Evolutionary conservation across 495 filamentous ascomycete species (phyloP).

Genomic region (Penicillium silybi): DNA sequence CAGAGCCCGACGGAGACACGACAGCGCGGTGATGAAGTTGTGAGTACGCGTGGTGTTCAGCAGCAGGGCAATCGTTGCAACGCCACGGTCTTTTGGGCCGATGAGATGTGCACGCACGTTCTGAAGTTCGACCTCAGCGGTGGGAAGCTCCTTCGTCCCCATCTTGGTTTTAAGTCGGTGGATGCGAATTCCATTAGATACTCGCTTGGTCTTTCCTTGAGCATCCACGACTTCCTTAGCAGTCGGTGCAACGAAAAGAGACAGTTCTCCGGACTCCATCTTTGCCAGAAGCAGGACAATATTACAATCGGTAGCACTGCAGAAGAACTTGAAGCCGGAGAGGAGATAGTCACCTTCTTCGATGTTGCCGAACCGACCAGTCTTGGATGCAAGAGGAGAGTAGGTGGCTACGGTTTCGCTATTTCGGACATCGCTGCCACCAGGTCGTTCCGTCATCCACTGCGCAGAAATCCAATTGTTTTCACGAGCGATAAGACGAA

Average conservation of each 20-base stretch:
- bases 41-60: conserved; percentile 65
- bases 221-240: conserved; percentile 29
- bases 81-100: conserved; percentile 56
- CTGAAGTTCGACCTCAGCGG: conserved; percentile 63
- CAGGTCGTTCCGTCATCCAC: conserved; percentile 76
- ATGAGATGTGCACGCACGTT: conserved; percentile 60
- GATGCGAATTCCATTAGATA: conserved; percentile 62
- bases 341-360: conserved; percentile 37
- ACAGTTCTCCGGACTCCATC: conserved; percentile 48
- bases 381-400: conserved; percentile 16
- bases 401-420: conserved; percentile 60
- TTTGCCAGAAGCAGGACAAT: conserved; percentile 63
- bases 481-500: conserved; percentile 52
- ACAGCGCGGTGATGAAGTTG: conserved; percentile 53
- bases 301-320: conserved; percentile 63
- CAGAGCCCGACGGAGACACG: conserved; percentile 54
- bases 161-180: conserved; percentile 67
- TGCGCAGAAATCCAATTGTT: conserved; percentile 71
- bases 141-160: conserved; percentile 65
- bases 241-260: conserved; percentile 63
- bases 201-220: conserved; percentile 11
- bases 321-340: conserved; percentile 73
- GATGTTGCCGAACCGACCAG: conserved; percentile 11
- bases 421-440: conserved; percentile 65
- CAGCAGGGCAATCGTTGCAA: conserved; percentile 57